A percentile compares a stretch with the other conserved stretches of the same genome.
phyloP scores from a whole-genome alignment of 768 basidiomycete species.

The Suillus decipiens region DNA sequence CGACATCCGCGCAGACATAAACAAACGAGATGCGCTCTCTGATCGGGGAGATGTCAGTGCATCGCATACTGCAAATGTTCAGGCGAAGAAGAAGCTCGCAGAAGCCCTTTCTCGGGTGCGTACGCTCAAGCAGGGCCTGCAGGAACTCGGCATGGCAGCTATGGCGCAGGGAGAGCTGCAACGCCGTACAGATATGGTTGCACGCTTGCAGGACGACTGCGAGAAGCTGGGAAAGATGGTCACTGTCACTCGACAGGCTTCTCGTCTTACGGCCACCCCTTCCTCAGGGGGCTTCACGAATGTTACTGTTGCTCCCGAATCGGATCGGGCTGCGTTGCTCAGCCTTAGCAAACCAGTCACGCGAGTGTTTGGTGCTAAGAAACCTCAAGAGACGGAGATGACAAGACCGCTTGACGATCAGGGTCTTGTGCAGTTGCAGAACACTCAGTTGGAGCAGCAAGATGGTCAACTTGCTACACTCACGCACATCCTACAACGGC shows the following conservation, averaged over 20 bases:
- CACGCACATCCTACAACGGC: constrained; percentile 79
- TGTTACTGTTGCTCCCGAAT: constrained; percentile 42
- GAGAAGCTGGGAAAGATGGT: constrained; percentile 87
- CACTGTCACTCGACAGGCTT: constrained; percentile 64
- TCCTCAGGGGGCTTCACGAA: constrained; percentile 31
- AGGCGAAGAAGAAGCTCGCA: constrained; percentile 84
- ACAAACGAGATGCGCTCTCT: constrained; percentile 83
- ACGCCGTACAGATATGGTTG: constrained; percentile 87
- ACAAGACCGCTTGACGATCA: constrained; percentile 88
- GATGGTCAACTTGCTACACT: constrained; percentile 80
- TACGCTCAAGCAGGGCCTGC: constrained; percentile 66
- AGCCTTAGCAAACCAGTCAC: constrained; percentile 54
- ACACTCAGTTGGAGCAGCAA: constrained; percentile 79
- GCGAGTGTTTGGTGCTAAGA: constrained; percentile 75
- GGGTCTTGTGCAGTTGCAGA: constrained; percentile 79
- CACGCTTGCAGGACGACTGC: constrained; percentile 86
- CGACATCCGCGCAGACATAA: constrained; percentile 82
- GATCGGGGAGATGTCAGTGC: constrained; percentile 71
- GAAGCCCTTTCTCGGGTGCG: constrained; percentile 75
- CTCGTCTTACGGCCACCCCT: constrained; percentile 36
- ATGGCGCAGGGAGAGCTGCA: constrained; percentile 93
- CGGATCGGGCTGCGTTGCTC: constrained; percentile 68
- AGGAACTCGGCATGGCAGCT: constrained; percentile 62
- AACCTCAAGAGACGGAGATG: constrained; percentile 76
- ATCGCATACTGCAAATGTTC: constrained; percentile 78